These are phyloP conservation scores for Irpex lacteus DNA, from an alignment of 1,284 basidiomycete species.

Conservation along the genomic window DNA sequence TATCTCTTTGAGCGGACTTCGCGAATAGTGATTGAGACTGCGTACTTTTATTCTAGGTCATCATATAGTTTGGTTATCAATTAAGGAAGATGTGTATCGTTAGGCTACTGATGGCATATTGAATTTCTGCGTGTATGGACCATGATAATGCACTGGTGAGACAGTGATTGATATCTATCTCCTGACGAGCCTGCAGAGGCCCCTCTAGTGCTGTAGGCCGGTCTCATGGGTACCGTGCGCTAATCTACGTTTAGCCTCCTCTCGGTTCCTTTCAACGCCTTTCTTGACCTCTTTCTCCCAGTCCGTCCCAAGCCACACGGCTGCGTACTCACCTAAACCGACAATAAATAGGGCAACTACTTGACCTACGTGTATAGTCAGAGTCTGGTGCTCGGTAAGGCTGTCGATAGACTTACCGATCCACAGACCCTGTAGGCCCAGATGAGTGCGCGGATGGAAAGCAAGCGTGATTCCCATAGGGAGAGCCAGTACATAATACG, in stretches of 20 bases:
- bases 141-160: too few relatives aligned
- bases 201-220: background rate
- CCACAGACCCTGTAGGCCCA: conserved; percentile 70
- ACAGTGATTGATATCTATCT: too few relatives aligned
- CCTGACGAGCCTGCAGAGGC: too few relatives aligned
- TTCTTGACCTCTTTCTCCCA: conserved; percentile 62
- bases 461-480: conserved; percentile 71
- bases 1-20: background rate
- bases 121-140: too few relatives aligned
- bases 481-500: conserved; percentile 73
- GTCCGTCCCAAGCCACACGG: conserved; percentile 63
- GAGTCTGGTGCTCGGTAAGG: background rate
- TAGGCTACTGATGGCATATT: too few relatives aligned
- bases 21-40: too few relatives aligned
- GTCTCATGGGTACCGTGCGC: background rate
- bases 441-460: conserved; percentile 39
- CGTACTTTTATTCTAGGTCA: conserved; percentile 25
- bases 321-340: conserved; percentile 64
- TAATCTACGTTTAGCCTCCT: conserved; percentile 40
- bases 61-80: conserved; percentile 42
- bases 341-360: conserved; percentile 70
- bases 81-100: conserved; percentile 17
- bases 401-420: conserved; percentile 38
- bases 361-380: conserved; percentile 46
- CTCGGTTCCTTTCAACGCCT: conserved; percentile 47